Evolutionary conservation across 2,329 filamentous ascomycete genomes (phyloP), one percentile per base, ranked within the genome.

Genomic region (Neocucurbitaria cava): DNA sequence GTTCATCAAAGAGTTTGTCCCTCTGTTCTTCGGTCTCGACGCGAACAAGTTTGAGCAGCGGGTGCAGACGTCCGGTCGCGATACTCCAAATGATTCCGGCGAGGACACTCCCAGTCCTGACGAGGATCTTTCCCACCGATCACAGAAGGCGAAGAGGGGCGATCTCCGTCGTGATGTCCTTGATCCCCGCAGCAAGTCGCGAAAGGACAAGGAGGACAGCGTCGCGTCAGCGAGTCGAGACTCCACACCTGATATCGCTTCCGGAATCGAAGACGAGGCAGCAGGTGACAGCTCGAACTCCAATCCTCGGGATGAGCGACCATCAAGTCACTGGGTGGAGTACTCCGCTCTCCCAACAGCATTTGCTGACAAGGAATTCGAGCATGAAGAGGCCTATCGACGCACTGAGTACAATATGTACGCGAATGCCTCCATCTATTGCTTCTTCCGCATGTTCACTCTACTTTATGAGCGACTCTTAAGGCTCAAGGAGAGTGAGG

Each of bases 361-460:
- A 70, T 83, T 79, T 35, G 86, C 85, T 62, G 85, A 83, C 42
- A 70, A 87, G 83, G 77, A 85, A 85, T 66, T 94, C 84, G 81
- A 89, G 78, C 56, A 85, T 38, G 92, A 96, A 57, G 90, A 92
- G 46, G 88, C 90, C 53, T 96, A 95, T 77, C 83, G 84, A 63
- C 90, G 93, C 42, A 87, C 87, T 10, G 88, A 86, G 77, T 96
- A 92, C 80, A 94, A 94, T 72, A 87, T 98, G 72, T 99, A 96
- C 79, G 89, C 89, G 73, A 98, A 97, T 74, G 86, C 92, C 67
- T 91, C 89, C 3, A 89, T 99, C 55, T 96, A 92, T 72, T 93
- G 95, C 76, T 98, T 99, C 82, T 90, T 99, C 80, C 91, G 89
- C 64, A 88, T 96, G 57, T 95, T 99, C 74, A 87, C 96, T 71